Percentiles rank a stretch among this genome's conserved stretches.
These are phyloP conservation scores for Talaromyces wortmannii DNA, from an alignment of 495 filamentous ascomycete species.

Conservation along the genomic window DNA sequence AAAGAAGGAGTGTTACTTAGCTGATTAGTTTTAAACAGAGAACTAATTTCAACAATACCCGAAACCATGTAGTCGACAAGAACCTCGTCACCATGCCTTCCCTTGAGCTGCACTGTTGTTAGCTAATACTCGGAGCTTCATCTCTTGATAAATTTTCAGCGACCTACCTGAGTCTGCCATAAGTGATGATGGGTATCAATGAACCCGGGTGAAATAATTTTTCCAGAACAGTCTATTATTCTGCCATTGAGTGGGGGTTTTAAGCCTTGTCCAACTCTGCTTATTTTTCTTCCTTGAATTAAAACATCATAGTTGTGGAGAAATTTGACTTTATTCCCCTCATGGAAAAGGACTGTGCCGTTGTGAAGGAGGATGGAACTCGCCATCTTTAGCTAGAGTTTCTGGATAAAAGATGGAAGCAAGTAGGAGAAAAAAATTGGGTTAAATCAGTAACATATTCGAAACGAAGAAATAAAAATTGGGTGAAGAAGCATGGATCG, in stretches of 20 bases:
- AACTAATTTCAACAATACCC: background rate
- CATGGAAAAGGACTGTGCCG: conserved; percentile 1
- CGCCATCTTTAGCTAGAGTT: background rate
- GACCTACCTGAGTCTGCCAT: conserved; percentile 1
- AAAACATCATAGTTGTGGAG: background rate
- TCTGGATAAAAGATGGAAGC: too few species aligned
- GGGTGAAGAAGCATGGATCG: too few species aligned
- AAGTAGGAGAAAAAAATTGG: too few species aligned
- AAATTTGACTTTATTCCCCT: background rate
- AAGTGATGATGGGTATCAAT: conserved; percentile 3
- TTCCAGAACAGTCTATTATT: background rate
- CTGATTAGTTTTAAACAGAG: background rate
- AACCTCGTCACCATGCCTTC: background rate
- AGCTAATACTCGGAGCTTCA: background rate
- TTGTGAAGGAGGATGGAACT: background rate
- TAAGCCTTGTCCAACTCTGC: background rate
- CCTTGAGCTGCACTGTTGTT: background rate
- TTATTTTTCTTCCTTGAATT: background rate
- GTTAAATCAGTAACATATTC: too few species aligned
- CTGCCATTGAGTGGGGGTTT: background rate
- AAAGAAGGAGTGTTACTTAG: background rate
- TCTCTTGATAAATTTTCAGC: background rate
- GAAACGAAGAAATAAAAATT: too few species aligned
- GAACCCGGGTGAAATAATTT: conserved; percentile 1
- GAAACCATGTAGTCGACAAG: background rate